Conservation (phyloP, 768 basidiomycete genomes). For the Serendipita sp. region DNA sequence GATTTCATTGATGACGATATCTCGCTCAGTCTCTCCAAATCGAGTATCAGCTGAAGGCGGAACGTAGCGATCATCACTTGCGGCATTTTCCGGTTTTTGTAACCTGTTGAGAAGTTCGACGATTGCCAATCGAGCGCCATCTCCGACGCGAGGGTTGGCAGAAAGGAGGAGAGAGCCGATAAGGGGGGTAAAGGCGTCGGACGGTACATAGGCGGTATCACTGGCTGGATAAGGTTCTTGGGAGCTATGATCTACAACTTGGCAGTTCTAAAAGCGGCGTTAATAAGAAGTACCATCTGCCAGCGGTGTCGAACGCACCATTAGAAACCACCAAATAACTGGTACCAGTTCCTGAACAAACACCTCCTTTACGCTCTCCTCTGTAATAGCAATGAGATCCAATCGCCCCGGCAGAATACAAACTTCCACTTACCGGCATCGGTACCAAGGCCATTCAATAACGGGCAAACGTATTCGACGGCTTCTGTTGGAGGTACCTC, state of each 20-base stretch:
- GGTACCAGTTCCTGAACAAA: constrained; percentile 62
- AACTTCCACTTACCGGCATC: constrained; percentile 48
- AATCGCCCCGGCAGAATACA: neutral
- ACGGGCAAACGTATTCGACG: constrained; percentile 80
- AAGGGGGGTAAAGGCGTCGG: constrained; percentile 76
- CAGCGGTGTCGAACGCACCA: constrained; percentile 12
- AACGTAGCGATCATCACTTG: constrained; percentile 10
- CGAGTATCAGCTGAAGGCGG: constrained; percentile 20
- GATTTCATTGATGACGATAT: constrained; percentile 63
- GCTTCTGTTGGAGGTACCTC: constrained; percentile 74
- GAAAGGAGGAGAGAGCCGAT: constrained; percentile 77
- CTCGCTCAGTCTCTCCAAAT: constrained; percentile 39
- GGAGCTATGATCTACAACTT: constrained; percentile 38
- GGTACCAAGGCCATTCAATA: constrained; percentile 70
- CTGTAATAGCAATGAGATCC: constrained; percentile 22
- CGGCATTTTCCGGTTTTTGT: constrained; percentile 33
- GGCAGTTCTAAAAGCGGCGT: constrained; percentile 37
- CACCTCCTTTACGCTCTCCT: constrained; percentile 78
- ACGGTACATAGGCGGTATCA: constrained; percentile 41
- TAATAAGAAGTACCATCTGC: neutral
- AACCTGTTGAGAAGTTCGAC: constrained; percentile 64
- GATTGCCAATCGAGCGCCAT: constrained; percentile 54
- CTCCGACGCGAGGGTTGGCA: constrained; percentile 54
- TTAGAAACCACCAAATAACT: constrained; percentile 87
- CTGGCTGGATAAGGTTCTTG: constrained; percentile 17